These are phyloP conservation scores for Rubroboletus pulcherrimus DNA, from an alignment of 768 basidiomycete species.

Conservation along the genomic window DNA sequence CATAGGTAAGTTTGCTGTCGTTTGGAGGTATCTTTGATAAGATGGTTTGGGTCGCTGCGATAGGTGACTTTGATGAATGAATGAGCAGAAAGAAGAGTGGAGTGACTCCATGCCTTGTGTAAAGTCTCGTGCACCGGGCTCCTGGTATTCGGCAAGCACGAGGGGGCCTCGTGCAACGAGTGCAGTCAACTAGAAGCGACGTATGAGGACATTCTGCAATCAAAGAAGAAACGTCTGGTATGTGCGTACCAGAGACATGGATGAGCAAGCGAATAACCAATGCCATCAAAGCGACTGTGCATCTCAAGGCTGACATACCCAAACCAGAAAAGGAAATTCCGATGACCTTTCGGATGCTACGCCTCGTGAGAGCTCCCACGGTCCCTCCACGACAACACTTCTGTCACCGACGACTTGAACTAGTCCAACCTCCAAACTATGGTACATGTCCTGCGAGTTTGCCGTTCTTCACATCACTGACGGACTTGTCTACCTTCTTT, in stretches of 20 bases:
- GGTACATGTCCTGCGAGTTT: constrained; percentile 25
- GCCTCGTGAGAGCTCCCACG: constrained; percentile 19
- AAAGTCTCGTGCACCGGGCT: constrained; percentile 72
- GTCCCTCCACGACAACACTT: constrained; percentile 21
- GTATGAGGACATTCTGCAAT: not conserved
- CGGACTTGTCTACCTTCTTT: not conserved
- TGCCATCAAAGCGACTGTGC: too few species aligned
- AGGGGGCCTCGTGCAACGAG: constrained; percentile 73
- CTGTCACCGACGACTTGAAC: constrained; percentile 2
- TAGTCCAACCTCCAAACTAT: constrained; percentile 18
- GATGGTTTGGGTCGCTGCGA: constrained; percentile 77
- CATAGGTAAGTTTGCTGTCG: constrained; percentile 77
- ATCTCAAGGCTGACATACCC: not conserved
- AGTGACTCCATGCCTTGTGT: constrained; percentile 62
- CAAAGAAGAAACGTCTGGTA: not conserved
- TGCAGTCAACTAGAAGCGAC: constrained; percentile 62
- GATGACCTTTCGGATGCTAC: not conserved
- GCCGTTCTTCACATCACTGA: not conserved
- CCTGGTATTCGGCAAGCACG: constrained; percentile 85
- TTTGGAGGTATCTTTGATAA: constrained; percentile 94
- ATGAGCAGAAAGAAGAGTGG: not conserved
- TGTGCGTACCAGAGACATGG: constrained; percentile 27
- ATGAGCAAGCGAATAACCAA: not conserved
- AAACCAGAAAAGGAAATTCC: constrained; percentile 18
- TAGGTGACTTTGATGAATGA: not conserved